Base-by-base conservation (phyloP, 2,329 filamentous ascomycete species). In the Aspergillus flavus region DNA sequence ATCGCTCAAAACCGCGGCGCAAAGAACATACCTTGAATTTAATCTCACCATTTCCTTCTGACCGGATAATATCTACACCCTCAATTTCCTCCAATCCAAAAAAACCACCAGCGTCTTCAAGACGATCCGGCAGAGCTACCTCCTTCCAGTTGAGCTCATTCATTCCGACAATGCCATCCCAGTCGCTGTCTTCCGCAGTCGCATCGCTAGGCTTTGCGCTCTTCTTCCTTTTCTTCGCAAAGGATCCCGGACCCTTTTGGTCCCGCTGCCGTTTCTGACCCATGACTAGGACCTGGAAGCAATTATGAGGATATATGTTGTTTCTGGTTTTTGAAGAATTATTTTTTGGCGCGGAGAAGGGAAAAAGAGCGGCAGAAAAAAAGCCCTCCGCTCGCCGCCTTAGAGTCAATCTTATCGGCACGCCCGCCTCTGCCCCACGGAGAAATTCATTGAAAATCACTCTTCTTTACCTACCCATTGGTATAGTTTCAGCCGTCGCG, bases 61-160 rank as follows among this genome's bases (percentile, higher is more conserved):
- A 80, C 65, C 85, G 87, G 48, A 96, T 82, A n/a, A 99, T 84
- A 34, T 97, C 91, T 1, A 99, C 92, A 58, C 92, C 93, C 19
- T 96, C 92, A 54, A 98, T 90, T 72, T 98, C 94, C 72, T 99
- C 93, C 1, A 99, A 81, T 0, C 92, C 93, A 71, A 90, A 96
- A 76, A 99, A 97, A 0, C 95, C 95, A 67, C 96, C 93, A n/a
- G 92, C 92, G 79, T 97, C 92, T 53, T 94, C 89, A 70, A 94
- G 83, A 73, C 91, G 88, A 73, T 94, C 91, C 7, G 92, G 92
- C 70, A 90, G 81, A 41, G 81, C 75, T 4, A 95, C 87, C 23
- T 87, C 82, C 65, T 85, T 86, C 88, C 88, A 91, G 71, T 81
- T 79, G 61, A 90, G 78, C 45, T 85, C 80, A 63, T 88, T 83